A percentile compares a stretch with the other conserved stretches of the same genome.
Evolutionary conservation across 208 protist species (phyloP).

Genomic region (Leishmania turanica): DNA sequence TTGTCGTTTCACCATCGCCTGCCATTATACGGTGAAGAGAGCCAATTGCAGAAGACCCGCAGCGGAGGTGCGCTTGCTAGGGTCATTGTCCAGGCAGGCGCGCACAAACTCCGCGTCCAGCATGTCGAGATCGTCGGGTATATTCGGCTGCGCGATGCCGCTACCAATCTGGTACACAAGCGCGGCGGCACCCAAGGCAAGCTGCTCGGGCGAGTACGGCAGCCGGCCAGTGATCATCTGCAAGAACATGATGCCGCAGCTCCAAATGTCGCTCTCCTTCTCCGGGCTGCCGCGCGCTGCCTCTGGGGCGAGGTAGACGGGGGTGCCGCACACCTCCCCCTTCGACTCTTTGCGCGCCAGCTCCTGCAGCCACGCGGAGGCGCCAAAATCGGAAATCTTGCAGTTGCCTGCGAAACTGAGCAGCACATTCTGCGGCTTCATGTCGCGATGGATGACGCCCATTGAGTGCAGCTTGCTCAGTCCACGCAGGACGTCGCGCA

Average conservation of each 20-base stretch:
- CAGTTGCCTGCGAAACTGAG: conserved; percentile 74
- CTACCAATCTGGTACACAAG: conserved; percentile 85
- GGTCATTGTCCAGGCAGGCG: conserved; percentile 59
- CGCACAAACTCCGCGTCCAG: conserved; percentile 70
- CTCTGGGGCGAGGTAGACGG: conserved; percentile 90
- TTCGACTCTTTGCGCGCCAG: conserved; percentile 58
- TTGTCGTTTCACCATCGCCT: not conserved
- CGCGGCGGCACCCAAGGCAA: conserved; percentile 44
- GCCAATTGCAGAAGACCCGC: conserved; percentile 67
- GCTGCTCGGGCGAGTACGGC: conserved; percentile 71
- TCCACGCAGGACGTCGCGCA: conserved; percentile 83
- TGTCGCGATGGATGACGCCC: conserved; percentile 88
- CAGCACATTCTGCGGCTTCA: conserved; percentile 94
- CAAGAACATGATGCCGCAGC: conserved; percentile 87
- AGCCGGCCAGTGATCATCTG: conserved; percentile 82
- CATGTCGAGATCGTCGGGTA: conserved; percentile 63
- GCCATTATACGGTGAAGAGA: conserved; percentile 60
- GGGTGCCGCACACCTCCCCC: conserved; percentile 75
- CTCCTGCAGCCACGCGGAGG: conserved; percentile 76
- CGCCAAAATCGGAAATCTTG: conserved; percentile 94
- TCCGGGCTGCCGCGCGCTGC: conserved; percentile 70
- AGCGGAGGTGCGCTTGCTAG: conserved; percentile 55
- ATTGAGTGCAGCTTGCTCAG: conserved; percentile 84
- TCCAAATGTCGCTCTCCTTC: conserved; percentile 87
- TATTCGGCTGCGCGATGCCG: conserved; percentile 57